phyloP scores from a whole-genome alignment of 768 basidiomycete genomes.

The Artomyces pyxidatus region DNA sequence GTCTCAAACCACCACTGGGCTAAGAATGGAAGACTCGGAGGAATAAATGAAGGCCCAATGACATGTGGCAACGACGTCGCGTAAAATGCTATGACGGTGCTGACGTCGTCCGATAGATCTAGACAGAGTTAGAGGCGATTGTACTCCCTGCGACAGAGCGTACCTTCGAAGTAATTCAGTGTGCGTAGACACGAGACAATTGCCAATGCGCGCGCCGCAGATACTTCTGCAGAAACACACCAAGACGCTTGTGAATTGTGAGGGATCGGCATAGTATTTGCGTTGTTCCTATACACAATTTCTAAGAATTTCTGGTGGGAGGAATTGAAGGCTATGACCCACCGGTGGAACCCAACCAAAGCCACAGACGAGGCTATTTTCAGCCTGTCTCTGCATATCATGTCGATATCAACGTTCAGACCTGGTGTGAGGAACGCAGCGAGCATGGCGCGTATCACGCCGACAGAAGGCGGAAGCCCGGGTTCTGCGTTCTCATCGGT shows the following conservation, averaged over 20 bases:
- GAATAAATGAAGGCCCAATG: slow-evolving; percentile 52
- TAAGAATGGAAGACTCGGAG: slow-evolving; percentile 66
- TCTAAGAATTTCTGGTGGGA: neutral
- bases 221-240: slow-evolving; percentile 63
- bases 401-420: slow-evolving; percentile 62
- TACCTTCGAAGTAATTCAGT: slow-evolving; percentile 66
- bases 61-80: slow-evolving; percentile 56
- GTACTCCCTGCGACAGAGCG: no score
- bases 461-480: slow-evolving; percentile 41
- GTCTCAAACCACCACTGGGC: slow-evolving; percentile 71
- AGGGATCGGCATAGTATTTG: slow-evolving; percentile 35
- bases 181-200: slow-evolving; percentile 62
- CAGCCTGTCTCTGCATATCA: slow-evolving; percentile 53
- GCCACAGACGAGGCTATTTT: slow-evolving; percentile 33
- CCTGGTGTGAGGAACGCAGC: slow-evolving; percentile 63
- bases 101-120: slow-evolving; percentile 66
- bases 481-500: slow-evolving; percentile 19
- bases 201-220: slow-evolving; percentile 62
- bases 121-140: no score
- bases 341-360: slow-evolving; percentile 46
- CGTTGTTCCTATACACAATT: slow-evolving; percentile 25
- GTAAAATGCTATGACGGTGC: slow-evolving; percentile 76
- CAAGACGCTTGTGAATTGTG: slow-evolving; percentile 41
- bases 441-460: slow-evolving; percentile 50
- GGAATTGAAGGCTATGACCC: slow-evolving; percentile 6